phyloP scores from a whole-genome alignment of 805 yeast species.

The Clavispora vitiphila region DNA sequence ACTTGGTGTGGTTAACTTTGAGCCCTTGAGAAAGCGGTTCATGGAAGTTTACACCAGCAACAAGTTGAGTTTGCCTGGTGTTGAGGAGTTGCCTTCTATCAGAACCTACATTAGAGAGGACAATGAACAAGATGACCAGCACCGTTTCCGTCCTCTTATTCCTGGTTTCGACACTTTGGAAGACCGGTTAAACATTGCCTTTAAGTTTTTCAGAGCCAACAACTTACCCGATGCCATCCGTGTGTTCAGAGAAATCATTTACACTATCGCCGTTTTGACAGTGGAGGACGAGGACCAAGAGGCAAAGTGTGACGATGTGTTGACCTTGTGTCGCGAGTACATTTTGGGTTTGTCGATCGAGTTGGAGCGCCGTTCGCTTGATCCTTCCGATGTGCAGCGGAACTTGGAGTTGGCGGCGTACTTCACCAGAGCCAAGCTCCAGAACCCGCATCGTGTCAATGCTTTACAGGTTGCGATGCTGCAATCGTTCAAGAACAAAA shows the following conservation, averaged over 20 bases:
- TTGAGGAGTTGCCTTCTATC: constrained; percentile 69
- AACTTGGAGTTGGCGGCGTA: constrained; percentile 94
- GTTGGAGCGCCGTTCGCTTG: constrained; percentile 77
- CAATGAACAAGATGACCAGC: constrained; percentile 49
- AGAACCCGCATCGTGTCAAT: constrained; percentile 75
- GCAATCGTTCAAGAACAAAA: constrained; percentile 83
- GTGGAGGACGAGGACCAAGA: constrained; percentile 76
- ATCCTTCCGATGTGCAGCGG: constrained; percentile 67
- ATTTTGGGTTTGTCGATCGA: constrained; percentile 91
- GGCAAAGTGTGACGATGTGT: constrained; percentile 63
- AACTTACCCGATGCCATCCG: constrained; percentile 77
- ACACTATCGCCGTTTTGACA: constrained; percentile 64
- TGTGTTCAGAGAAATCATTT: constrained; percentile 72
- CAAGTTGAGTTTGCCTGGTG: constrained; percentile 69
- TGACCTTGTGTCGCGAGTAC: constrained; percentile 79
- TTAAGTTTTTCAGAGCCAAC: constrained; percentile 76
- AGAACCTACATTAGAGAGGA: constrained; percentile 64
- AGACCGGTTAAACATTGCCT: constrained; percentile 63
- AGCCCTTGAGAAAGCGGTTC: constrained; percentile 80
- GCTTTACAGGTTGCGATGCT: constrained; percentile 95
- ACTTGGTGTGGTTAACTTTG: constrained; percentile 79
- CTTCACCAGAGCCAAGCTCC: constrained; percentile 81
- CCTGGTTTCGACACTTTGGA: constrained; percentile 71
- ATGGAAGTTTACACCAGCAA: constrained; percentile 78
- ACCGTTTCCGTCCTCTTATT: constrained; percentile 53